Evolutionary conservation across 1,139 yeast genomes (phyloP).

Genomic region (Hansenula sp.): DNA sequence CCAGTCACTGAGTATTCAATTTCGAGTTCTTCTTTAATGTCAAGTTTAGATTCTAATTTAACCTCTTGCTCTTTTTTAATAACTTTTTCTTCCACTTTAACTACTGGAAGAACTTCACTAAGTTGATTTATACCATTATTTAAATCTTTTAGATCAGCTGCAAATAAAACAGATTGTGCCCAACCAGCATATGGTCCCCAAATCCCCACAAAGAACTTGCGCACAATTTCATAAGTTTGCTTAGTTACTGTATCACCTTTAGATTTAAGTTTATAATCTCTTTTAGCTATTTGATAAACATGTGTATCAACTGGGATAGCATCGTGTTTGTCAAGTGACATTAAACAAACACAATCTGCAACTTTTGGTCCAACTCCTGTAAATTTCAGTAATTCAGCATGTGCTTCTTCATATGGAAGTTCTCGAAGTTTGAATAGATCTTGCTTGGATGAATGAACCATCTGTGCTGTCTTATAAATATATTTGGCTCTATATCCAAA

Average conservation of each 20-base stretch:
- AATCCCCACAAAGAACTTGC: conserved; percentile 54
- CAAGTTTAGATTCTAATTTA: conserved; percentile 5
- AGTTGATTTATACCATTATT: conserved; percentile 50
- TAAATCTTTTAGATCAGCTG: conserved; percentile 70
- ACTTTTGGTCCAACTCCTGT: conserved; percentile 97
- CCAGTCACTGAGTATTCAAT: conserved; percentile 25
- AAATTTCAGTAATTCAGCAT: conserved; percentile 59
- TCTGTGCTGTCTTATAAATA: conserved; percentile 70
- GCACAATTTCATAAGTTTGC: conserved; percentile 53
- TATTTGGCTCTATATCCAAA: conserved; percentile 95
- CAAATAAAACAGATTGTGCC: conserved; percentile 92
- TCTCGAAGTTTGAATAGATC: conserved; percentile 36
- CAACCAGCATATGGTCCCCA: conserved; percentile 97
- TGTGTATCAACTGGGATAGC: conserved; percentile 96
- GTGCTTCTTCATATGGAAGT: conserved; percentile 51
- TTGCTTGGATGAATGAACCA: conserved; percentile 34
- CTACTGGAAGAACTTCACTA: conserved; percentile 19
- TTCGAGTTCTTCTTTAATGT: conserved; percentile 5
- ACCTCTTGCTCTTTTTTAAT: conserved; percentile 6
- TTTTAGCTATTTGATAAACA: conserved; percentile 84
- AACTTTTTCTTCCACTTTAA: conserved; percentile 14
- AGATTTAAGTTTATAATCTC: conserved; percentile 67
- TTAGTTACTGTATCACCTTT: conserved; percentile 27
- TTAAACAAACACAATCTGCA: conserved; percentile 90
- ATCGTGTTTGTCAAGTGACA: conserved; percentile 83